Evolutionary conservation across 257 asterid genomes (phyloP).

Genomic region (Solanum stenotomum): DNA sequence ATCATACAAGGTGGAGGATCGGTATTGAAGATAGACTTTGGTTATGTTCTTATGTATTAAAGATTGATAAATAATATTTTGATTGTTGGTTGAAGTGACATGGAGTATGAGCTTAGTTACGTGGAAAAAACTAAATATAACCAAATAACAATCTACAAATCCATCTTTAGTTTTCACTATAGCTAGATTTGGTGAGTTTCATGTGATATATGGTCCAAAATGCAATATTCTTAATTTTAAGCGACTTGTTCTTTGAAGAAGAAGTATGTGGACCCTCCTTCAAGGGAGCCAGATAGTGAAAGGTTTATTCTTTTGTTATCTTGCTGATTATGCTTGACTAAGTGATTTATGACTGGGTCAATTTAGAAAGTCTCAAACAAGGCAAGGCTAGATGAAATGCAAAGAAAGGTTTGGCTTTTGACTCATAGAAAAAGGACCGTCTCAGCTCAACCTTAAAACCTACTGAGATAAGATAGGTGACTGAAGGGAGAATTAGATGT

Average conservation of each 20-base stretch:
- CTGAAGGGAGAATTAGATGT: background rate
- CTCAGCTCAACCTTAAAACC: background rate
- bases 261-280: background rate
- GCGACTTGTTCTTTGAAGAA: background rate
- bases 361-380: background rate
- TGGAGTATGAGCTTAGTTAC: background rate
- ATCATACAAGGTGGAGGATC: background rate
- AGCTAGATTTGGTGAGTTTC: background rate
- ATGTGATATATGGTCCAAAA: background rate
- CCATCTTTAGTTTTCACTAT: background rate
- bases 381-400: background rate
- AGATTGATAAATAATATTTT: background rate
- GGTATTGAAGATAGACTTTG: background rate
- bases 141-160: background rate
- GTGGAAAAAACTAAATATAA: background rate
- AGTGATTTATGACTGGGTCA: background rate
- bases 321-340: background rate
- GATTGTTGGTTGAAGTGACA: background rate
- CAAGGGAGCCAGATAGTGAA: background rate
- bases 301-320: background rate
- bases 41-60: background rate
- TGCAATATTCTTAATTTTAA: background rate
- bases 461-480: background rate
- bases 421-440: background rate
- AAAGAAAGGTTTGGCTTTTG: background rate